A percentile compares a stretch with the other conserved stretches of the same genome.
Conservation (phyloP, 768 basidiomycete species). For the Floccularia luteovirens region DNA sequence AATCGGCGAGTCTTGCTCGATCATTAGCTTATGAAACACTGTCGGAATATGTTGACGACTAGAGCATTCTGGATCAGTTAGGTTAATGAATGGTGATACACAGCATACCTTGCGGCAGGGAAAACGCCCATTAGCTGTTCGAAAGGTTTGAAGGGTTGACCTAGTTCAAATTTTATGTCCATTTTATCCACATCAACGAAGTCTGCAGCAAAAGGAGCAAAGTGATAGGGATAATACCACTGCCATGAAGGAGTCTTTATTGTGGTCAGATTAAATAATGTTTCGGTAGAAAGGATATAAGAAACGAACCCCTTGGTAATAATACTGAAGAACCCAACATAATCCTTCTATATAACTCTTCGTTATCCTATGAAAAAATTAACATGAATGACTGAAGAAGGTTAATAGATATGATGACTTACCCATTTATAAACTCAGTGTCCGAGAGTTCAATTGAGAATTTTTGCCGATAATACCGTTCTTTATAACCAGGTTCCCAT, state of each 20-base stretch:
- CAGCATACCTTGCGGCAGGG: conserved; percentile 75
- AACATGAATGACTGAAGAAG: conserved; percentile 1
- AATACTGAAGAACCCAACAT: conserved; percentile 94
- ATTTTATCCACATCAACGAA: conserved; percentile 75
- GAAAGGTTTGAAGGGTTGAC: conserved; percentile 91
- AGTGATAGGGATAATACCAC: conserved; percentile 99
- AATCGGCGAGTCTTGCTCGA: conserved; percentile 80
- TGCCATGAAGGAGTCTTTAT: conserved; percentile 92
- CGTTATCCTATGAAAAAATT: conserved; percentile 48
- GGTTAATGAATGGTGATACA: neutral
- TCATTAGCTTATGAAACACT: conserved; percentile 85
- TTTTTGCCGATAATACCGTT: conserved; percentile 92
- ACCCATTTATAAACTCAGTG: conserved; percentile 67
- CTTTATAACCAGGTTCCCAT: conserved; percentile 94
- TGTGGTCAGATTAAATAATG: neutral
- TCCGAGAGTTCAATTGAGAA: conserved; percentile 76
- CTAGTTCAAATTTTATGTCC: conserved; percentile 72
- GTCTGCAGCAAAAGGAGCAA: conserved; percentile 95
- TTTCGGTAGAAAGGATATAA: conserved; percentile 5
- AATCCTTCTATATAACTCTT: conserved; percentile 89
- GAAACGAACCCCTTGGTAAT: conserved; percentile 86
- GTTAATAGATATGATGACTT: conserved; percentile 15
- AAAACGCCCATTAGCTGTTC: conserved; percentile 99
- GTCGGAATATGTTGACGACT: conserved; percentile 87
- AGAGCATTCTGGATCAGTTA: too few species aligned